Evolutionary conservation across 495 filamentous ascomycete genomes (phyloP), one percentile per base, ranked within the genome.

Genomic region (Xylaria castorea): DNA sequence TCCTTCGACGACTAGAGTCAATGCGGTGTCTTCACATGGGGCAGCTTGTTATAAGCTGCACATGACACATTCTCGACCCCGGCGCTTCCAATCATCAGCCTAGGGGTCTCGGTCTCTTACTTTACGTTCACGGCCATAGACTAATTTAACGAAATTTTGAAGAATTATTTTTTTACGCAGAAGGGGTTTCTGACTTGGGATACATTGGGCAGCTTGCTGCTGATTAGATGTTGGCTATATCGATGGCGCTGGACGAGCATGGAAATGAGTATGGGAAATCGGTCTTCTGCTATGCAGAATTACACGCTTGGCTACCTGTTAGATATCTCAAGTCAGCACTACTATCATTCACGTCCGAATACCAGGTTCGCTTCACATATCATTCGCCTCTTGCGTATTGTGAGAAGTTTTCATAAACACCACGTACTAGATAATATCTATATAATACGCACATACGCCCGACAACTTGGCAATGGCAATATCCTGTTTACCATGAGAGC

Each of bases 271-370:
- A 51, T 69, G 53, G 51, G 22, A 14, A 36, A 62, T 27, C n/a
- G 38, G 53, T 50, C 40, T 34, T n/a, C 36, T 44, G 22, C 38
- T 62, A 22, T 50, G 67, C 65, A 70, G 72, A 75, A 58, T 71
- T 70, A 58, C 68, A 58, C 50, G 44, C 68, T 70, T 30, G 70
- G 36, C 68, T 75, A 72, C 64, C 60, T 69, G 66, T 73, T 57
- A 63, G 53, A 73, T 71, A 65, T 77, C 55, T 46, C 67, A 61
- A 70, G 67, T 70, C 67, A 60, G 32, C 40, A 62, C 71, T 69
- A 79, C 77, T 79, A 61, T 79, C 77, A 55, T 79, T 79, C 69
- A 79, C 71, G 68, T 77, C 74, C 77, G 65, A 79, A 79, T 73
- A 73, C 72, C 62, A 74, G 53, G 38, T 77, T 77, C 71, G 66